Percentiles rank a stretch among this genome's conserved stretches.
These are phyloP conservation scores for Stagonosporopsis tanaceti DNA, from an alignment of 2,329 filamentous ascomycete species.

Conservation along the genomic window DNA sequence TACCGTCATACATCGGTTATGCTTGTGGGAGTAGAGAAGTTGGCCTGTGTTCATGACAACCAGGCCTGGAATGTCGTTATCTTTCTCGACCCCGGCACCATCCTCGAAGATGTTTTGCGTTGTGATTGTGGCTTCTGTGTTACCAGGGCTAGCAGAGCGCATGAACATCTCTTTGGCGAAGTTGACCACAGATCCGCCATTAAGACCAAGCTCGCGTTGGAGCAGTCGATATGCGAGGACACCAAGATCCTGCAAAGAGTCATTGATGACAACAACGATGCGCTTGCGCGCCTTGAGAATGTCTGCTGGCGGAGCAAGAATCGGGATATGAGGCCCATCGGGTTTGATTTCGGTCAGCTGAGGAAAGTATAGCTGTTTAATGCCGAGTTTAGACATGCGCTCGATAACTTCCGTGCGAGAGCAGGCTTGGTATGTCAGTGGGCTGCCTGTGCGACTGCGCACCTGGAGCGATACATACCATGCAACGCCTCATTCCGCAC, in stretches of 20 bases:
- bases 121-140: not conserved
- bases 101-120: constrained; percentile 27
- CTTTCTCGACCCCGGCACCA: constrained; percentile 25
- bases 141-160: constrained; percentile 22
- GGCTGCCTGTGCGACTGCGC: not conserved
- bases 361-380: constrained; percentile 70
- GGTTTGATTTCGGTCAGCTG: constrained; percentile 55
- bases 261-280: constrained; percentile 78
- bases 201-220: constrained; percentile 69
- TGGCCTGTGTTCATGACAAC: constrained; percentile 82
- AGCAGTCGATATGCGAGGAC: constrained; percentile 75
- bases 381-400: constrained; percentile 68
- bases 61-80: constrained; percentile 52
- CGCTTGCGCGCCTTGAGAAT: constrained; percentile 66
- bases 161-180: constrained; percentile 62
- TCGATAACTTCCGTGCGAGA: constrained; percentile 66
- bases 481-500: constrained; percentile 75
- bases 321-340: constrained; percentile 67
- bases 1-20: constrained; percentile 66
- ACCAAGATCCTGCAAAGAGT: constrained; percentile 79
- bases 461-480: constrained; percentile 55
- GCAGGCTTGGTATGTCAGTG: constrained; percentile 60
- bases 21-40: constrained; percentile 76
- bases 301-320: constrained; percentile 65
- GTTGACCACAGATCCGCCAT: constrained; percentile 73